A percentile compares a stretch with the other conserved stretches of the same genome.
Conservation (phyloP, 78 protist genomes). For the Dictyostelium firmibasis region DNA sequence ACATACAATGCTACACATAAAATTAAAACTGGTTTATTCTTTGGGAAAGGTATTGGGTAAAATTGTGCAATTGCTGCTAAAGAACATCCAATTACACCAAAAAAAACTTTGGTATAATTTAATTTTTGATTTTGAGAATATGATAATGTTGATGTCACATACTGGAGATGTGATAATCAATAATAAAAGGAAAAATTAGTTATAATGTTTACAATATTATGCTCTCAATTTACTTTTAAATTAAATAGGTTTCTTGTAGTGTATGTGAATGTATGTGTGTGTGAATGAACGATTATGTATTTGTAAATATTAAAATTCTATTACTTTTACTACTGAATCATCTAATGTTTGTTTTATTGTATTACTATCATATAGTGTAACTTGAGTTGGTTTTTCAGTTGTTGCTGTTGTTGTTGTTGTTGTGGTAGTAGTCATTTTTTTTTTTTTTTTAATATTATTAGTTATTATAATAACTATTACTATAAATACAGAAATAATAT, state of each 20-base stretch:
- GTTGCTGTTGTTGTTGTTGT: neutral
- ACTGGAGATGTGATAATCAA: no score
- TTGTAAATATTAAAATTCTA: neutral
- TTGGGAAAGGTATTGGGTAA: conserved; percentile 74
- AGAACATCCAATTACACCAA: conserved; percentile 61
- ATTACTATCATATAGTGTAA: conserved; percentile 26
- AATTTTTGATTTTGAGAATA: conserved; percentile 43
- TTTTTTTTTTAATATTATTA: no score
- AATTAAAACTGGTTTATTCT: conserved; percentile 71
- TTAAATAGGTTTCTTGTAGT: no score
- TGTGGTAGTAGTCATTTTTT: neutral
- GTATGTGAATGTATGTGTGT: no score
- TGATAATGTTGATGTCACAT: neutral
- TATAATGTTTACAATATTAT: no score
- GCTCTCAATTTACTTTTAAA: no score
- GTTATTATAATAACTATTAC: neutral
- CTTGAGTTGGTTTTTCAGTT: conserved; percentile 16
- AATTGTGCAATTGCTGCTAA: conserved; percentile 55
- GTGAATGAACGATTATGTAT: no score
- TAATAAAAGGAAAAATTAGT: no score
- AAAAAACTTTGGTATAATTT: conserved; percentile 32
- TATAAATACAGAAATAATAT: neutral
- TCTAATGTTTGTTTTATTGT: conserved; percentile 60
- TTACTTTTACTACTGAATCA: conserved; percentile 63
- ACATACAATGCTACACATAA: conserved; percentile 63